Conservation (phyloP, 495 filamentous ascomycete species). For the Trichoderma gamsii region DNA sequence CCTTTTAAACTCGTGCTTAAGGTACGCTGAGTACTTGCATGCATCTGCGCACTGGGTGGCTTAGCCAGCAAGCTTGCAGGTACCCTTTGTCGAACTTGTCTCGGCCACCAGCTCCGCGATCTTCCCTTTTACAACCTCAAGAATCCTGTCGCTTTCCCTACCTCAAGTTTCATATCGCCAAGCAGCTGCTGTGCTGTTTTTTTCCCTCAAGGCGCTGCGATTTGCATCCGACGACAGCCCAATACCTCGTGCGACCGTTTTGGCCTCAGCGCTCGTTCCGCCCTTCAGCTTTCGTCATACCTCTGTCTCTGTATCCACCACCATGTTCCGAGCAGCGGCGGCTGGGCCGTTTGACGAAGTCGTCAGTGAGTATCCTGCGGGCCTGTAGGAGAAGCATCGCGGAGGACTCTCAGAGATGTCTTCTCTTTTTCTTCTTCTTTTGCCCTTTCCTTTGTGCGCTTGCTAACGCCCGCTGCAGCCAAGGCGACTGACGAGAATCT, state of each 20-base stretch:
- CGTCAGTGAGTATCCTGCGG: constrained; percentile 36
- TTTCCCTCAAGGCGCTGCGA: background rate
- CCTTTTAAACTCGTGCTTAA: no score
- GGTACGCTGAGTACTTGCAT: background rate
- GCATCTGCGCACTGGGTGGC: constrained; percentile 2
- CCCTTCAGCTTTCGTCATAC: background rate
- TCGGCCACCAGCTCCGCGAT: background rate
- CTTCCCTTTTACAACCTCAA: background rate
- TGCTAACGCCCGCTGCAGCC: constrained; percentile 45
- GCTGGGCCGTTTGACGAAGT: constrained; percentile 46
- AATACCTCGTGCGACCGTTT: background rate
- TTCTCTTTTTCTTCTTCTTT: background rate
- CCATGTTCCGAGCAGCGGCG: constrained; percentile 48
- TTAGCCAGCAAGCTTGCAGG: background rate
- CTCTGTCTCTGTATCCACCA: constrained; percentile 19
- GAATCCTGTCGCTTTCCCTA: background rate
- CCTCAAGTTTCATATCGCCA: background rate
- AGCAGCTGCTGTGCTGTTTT: background rate
- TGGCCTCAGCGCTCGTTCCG: background rate
- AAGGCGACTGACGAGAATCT: constrained; percentile 99
- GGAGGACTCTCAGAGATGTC: background rate
- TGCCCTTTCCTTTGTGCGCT: background rate
- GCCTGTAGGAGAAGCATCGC: constrained; percentile 12
- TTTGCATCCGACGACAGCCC: background rate
- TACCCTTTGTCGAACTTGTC: background rate